Conservation (phyloP, 495 filamentous ascomycete genomes). For the Barbatosphaeria neglecta region DNA sequence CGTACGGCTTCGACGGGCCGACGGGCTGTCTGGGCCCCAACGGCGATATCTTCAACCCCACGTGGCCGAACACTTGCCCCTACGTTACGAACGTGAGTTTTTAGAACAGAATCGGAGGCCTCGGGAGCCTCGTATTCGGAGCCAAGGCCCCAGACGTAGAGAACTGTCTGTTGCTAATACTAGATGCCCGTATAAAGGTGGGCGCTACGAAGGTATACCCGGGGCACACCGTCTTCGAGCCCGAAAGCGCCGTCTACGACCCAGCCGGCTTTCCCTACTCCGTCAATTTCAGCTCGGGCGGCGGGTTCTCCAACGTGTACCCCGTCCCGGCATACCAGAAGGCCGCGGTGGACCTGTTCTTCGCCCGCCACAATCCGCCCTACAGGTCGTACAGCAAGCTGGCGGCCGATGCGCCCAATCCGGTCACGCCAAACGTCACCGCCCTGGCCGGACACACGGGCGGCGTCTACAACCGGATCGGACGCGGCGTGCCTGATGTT, state of each 20-base stretch:
- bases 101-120: no score
- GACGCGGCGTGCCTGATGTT: constrained; percentile 51
- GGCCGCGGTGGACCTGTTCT: constrained; percentile 40
- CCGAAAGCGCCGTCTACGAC: constrained; percentile 5
- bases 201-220: constrained; percentile 4
- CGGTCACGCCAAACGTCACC: constrained; percentile 2
- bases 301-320: constrained; percentile 58
- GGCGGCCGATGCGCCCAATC: constrained; percentile 2
- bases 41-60: constrained; percentile 8
- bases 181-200: not conserved
- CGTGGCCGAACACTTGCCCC: constrained; percentile 10
- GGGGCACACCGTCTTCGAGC: constrained; percentile 7
- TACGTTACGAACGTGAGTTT: constrained; percentile 8
- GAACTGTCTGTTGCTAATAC: not conserved
- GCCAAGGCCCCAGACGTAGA: no score
- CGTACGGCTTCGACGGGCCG: not conserved
- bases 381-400: constrained; percentile 7
- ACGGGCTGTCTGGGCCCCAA: constrained; percentile 5
- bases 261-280: constrained; percentile 12
- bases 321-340: constrained; percentile 45
- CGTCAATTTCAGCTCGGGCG: constrained; percentile 39
- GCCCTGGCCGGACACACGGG: constrained; percentile 10
- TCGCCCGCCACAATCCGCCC: constrained; percentile 27
- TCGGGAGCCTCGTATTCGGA: no score
- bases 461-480: constrained; percentile 38